phyloP scores from a whole-genome alignment of 75 land plant genomes.

The Larix kaempferi region DNA sequence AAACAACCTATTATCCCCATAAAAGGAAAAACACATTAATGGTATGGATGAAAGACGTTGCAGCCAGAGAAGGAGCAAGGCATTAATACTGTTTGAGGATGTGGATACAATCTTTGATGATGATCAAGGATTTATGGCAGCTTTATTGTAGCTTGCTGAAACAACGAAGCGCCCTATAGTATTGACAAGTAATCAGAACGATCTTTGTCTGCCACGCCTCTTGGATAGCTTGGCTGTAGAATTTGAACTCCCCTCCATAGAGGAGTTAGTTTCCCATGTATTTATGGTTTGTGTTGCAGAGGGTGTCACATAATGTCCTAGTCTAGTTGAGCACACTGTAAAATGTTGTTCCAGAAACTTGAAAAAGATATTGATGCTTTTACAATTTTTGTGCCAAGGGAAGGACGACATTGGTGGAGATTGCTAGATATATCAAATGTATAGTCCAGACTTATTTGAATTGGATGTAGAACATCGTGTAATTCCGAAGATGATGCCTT shows the following conservation, averaged over 20 bases:
- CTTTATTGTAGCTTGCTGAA: constrained; percentile 62
- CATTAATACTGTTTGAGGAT: constrained; percentile 91
- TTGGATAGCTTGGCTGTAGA: constrained; percentile 38
- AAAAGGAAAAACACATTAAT: background rate
- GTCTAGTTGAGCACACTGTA: constrained; percentile 43
- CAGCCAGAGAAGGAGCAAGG: constrained; percentile 26
- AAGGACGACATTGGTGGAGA: constrained; percentile 25
- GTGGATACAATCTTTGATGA: constrained; percentile 86
- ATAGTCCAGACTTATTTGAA: constrained; percentile 40
- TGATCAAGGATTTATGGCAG: constrained; percentile 84
- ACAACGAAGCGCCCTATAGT: constrained; percentile 85
- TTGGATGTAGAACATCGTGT: constrained; percentile 51
- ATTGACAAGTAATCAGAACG: constrained; percentile 74
- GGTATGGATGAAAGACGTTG: background rate
- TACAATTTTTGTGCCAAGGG: constrained; percentile 96
- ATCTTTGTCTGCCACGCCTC: constrained; percentile 54
- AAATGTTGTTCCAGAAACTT: constrained; percentile 56
- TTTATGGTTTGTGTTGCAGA: constrained; percentile 79
- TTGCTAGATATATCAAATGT: constrained; percentile 8
- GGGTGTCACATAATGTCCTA: constrained; percentile 25
- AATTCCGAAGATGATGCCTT: constrained; percentile 53
- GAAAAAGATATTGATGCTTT: constrained; percentile 65
- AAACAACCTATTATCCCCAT: background rate
- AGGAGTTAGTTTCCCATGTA: constrained; percentile 48
- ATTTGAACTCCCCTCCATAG: constrained; percentile 49